These are phyloP conservation scores for Exophiala spinifera DNA, from an alignment of 2,329 filamentous ascomycete species.

Conservation along the genomic window DNA sequence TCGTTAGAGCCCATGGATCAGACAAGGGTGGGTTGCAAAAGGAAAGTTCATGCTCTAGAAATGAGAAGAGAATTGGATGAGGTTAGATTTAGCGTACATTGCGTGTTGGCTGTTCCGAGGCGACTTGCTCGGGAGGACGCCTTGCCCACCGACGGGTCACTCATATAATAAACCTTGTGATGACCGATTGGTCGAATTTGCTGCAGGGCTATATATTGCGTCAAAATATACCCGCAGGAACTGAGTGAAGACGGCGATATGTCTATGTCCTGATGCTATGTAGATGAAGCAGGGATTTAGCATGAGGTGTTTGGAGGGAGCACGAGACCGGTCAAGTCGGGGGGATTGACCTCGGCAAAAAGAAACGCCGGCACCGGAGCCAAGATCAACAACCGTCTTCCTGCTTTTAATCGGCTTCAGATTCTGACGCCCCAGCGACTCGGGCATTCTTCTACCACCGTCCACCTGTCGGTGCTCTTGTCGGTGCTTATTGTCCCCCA, in stretches of 20 bases:
- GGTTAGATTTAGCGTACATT: neutral
- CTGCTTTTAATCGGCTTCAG: too few relatives aligned
- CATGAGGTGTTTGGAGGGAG: neutral
- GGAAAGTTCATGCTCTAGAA: too few relatives aligned
- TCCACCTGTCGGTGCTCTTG: too few relatives aligned
- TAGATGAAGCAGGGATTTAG: neutral
- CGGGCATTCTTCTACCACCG: conserved; percentile 23
- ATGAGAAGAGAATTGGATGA: too few relatives aligned
- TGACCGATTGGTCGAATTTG: neutral
- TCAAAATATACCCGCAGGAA: too few relatives aligned
- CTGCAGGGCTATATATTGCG: neutral
- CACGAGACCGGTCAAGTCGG: neutral
- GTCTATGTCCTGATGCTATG: neutral
- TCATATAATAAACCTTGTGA: neutral
- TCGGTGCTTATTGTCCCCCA: too few relatives aligned
- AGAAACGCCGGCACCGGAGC: conserved; percentile 12
- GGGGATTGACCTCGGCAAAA: conserved; percentile 8
- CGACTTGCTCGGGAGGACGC: neutral
- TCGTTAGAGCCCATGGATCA: neutral
- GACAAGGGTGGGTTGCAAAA: neutral
- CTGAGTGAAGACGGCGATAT: neutral
- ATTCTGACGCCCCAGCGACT: neutral
- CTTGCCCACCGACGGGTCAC: neutral
- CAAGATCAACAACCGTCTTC: neutral
- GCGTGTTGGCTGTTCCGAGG: neutral